Evolutionary conservation across 176 grass and related monocot genomes (phyloP).

Genomic region (Ampelocalamus luodianensis): DNA sequence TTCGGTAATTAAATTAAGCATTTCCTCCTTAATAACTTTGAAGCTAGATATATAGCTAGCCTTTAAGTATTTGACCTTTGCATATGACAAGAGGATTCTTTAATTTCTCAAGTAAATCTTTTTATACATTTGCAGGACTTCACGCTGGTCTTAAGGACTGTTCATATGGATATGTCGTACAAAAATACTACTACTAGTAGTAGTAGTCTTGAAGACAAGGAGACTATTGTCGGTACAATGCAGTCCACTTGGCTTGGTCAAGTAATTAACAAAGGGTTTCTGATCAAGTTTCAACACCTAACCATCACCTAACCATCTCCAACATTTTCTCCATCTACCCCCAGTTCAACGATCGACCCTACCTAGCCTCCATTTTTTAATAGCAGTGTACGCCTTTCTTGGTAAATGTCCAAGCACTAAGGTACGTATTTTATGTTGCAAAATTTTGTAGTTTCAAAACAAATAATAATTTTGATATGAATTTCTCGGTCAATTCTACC

Average conservation of each 20-base stretch:
- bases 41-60: background rate
- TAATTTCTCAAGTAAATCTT: background rate
- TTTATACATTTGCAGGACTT: background rate
- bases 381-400: background rate
- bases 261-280: constrained; percentile 20
- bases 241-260: constrained; percentile 36
- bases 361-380: constrained; percentile 2
- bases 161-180: constrained; percentile 35
- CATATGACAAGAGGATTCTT: background rate
- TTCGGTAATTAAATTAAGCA: background rate
- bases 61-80: background rate
- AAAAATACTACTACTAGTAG: background rate
- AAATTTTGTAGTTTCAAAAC: background rate
- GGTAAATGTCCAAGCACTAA: background rate
- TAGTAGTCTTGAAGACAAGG: background rate
- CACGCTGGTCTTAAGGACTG: background rate
- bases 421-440: background rate
- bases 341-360: background rate
- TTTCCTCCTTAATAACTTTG: background rate
- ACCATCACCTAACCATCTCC: constrained; percentile 4
- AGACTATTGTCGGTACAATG: background rate
- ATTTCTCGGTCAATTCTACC: background rate
- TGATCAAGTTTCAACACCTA: constrained; percentile 33
- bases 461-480: background rate
- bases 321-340: background rate